Evolutionary conservation across 106 monocot genomes (phyloP).

Genomic region (Dendrobium nobile): DNA sequence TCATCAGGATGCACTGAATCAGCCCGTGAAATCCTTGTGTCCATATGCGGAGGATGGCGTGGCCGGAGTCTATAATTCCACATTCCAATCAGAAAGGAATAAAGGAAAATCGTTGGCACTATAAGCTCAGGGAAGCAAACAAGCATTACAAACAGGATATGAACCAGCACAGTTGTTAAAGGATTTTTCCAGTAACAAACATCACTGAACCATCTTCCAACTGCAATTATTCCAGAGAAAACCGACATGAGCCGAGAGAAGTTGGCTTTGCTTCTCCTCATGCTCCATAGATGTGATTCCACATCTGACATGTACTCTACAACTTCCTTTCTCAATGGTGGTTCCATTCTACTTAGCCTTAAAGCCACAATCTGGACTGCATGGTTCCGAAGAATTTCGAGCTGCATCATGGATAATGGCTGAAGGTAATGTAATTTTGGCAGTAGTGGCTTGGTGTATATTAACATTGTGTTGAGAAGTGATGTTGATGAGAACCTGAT

Average conservation of each 20-base stretch:
- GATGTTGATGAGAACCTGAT: constrained; percentile 56
- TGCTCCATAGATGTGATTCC: constrained; percentile 55
- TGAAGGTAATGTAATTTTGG: constrained; percentile 65
- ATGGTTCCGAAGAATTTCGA: constrained; percentile 36
- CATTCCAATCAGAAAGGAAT: constrained; percentile 47
- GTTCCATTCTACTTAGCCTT: constrained; percentile 53
- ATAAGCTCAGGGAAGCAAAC: constrained; percentile 60
- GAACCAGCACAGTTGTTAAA: constrained; percentile 48
- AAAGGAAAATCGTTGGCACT: constrained; percentile 51
- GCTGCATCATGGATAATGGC: constrained; percentile 36
- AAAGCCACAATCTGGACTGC: constrained; percentile 50
- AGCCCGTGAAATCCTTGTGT: constrained; percentile 44
- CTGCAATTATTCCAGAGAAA: constrained; percentile 32
- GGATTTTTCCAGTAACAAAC: constrained; percentile 68
- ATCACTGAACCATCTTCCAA: constrained; percentile 49
- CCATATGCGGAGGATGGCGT: constrained; percentile 54
- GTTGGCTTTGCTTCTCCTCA: constrained; percentile 72
- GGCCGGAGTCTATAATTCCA: constrained; percentile 60
- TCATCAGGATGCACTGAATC: constrained; percentile 43
- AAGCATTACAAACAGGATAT: constrained; percentile 50
- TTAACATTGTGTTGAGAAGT: constrained; percentile 24
- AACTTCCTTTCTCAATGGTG: constrained; percentile 60
- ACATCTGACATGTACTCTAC: constrained; percentile 64
- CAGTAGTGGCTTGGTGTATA: constrained; percentile 43
- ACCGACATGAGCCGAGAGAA: constrained; percentile 51